A percentile compares a stretch with the other conserved stretches of the same genome.
Evolutionary conservation across 768 basidiomycete genomes (phyloP).

Genomic region (Tremella mesenterica): DNA sequence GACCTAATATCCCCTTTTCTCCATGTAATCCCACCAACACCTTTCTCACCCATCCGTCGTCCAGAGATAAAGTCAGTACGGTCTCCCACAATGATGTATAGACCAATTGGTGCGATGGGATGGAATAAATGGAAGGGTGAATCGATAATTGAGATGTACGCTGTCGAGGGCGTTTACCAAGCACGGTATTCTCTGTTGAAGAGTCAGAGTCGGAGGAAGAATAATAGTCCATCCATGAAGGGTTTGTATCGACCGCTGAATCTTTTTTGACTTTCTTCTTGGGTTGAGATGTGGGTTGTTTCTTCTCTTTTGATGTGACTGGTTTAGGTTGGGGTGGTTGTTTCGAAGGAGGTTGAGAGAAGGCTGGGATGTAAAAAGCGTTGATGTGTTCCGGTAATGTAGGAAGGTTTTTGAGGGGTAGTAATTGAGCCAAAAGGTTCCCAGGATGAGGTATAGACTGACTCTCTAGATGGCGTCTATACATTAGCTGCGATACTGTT

Average conservation of each 20-base stretch:
- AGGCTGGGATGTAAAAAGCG: constrained; percentile 35
- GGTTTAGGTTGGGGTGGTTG: background rate
- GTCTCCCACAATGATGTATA: constrained; percentile 33
- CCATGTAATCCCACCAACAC: constrained; percentile 43
- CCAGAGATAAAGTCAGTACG: constrained; percentile 18
- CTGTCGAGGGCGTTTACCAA: constrained; percentile 14
- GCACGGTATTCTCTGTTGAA: constrained; percentile 7
- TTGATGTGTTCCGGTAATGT: constrained; percentile 36
- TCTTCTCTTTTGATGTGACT: background rate
- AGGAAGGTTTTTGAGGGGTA: constrained; percentile 40
- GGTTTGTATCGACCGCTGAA: constrained; percentile 18
- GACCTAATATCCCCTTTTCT: constrained; percentile 26
- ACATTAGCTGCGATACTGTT: constrained; percentile 11
- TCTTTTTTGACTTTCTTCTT: constrained; percentile 13
- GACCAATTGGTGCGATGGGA: constrained; percentile 11
- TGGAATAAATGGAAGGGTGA: constrained; percentile 19
- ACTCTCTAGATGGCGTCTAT: background rate
- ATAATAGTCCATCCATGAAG: constrained; percentile 43
- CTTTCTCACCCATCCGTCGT: constrained; percentile 31
- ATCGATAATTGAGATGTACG: constrained; percentile 21
- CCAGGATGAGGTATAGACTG: constrained; percentile 8
- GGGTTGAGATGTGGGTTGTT: constrained; percentile 5
- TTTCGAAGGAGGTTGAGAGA: constrained; percentile 21
- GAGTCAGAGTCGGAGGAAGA: constrained; percentile 19
- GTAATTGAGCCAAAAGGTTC: constrained; percentile 30